Evolutionary conservation across 257 asterid genomes (phyloP).

Genomic region (Coffea eugenioides): DNA sequence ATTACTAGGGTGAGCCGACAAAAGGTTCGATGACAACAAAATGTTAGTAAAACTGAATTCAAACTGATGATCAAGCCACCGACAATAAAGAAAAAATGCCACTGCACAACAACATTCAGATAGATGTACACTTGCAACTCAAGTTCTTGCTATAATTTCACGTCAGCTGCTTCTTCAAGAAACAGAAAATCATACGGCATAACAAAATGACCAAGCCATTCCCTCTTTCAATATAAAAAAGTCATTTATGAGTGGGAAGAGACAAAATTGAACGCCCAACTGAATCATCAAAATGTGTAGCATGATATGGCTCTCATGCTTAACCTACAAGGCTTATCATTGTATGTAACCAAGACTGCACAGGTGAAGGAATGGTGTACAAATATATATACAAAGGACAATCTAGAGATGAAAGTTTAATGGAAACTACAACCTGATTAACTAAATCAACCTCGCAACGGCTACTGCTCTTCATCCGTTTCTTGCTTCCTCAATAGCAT

Average conservation of each 20-base stretch:
- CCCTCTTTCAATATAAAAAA: background rate
- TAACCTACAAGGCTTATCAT: constrained; percentile 23
- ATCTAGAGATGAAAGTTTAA: constrained; percentile 11
- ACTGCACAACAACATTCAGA: background rate
- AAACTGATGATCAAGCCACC: too few relatives aligned
- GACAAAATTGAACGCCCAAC: constrained; percentile 29
- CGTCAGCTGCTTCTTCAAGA: constrained; percentile 1
- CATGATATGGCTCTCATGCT: constrained; percentile 17
- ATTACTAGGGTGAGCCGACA: background rate
- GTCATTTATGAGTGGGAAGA: constrained; percentile 4
- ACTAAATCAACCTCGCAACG: constrained; percentile 14
- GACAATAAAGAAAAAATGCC: background rate
- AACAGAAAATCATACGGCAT: background rate
- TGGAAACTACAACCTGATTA: constrained; percentile 5
- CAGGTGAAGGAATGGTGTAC: constrained; percentile 19
- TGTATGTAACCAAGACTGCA: constrained; percentile 25
- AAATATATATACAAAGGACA: constrained; percentile 40
- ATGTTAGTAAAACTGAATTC: too few relatives aligned
- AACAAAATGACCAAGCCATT: background rate
- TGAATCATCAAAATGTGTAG: constrained; percentile 19
- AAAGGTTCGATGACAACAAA: background rate
- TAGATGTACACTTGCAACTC: background rate
- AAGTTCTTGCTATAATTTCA: background rate
- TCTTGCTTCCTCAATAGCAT: constrained; percentile 60
- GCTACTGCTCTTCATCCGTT: constrained; percentile 54